These are phyloP conservation scores for Boletellus sp. DNA, from an alignment of 1,284 basidiomycete genomes.

Conservation along the genomic window DNA sequence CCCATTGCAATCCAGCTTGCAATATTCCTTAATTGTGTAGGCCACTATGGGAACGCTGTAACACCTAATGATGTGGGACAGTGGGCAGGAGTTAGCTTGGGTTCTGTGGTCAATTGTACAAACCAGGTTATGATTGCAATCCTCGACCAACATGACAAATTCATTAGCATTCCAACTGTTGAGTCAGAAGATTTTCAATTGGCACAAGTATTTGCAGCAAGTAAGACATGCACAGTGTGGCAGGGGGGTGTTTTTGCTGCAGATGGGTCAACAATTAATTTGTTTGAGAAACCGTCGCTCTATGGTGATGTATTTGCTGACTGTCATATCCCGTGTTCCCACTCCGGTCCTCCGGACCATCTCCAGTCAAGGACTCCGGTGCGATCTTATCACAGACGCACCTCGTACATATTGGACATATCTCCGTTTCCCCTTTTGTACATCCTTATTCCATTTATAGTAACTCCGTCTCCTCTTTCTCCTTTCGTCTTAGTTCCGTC, in stretches of 20 bases:
- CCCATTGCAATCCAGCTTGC: slow-evolving; percentile 36
- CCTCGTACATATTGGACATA: too few species aligned
- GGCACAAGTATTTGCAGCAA: background rate
- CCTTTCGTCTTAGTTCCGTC: too few species aligned
- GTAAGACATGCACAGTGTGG: background rate
- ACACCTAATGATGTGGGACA: slow-evolving; percentile 14
- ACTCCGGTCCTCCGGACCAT: too few species aligned
- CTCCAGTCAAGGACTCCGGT: too few species aligned
- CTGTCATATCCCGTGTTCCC: too few species aligned
- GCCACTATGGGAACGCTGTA: background rate
- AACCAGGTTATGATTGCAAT: slow-evolving; percentile 5
- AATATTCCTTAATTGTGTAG: background rate
- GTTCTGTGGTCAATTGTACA: slow-evolving; percentile 7
- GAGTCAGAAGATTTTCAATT: background rate
- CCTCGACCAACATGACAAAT: slow-evolving; percentile 4
- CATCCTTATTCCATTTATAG: too few species aligned
- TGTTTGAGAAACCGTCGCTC: background rate
- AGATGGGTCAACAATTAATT: background rate
- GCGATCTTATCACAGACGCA: too few species aligned
- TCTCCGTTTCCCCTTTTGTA: too few species aligned
- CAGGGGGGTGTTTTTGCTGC: background rate
- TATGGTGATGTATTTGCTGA: background rate
- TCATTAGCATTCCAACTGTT: background rate
- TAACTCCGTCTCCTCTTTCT: too few species aligned
- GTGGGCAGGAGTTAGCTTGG: slow-evolving; percentile 22